Base-by-base conservation (phyloP, 2,329 filamentous ascomycete species). In the Clonostachys rosea region DNA sequence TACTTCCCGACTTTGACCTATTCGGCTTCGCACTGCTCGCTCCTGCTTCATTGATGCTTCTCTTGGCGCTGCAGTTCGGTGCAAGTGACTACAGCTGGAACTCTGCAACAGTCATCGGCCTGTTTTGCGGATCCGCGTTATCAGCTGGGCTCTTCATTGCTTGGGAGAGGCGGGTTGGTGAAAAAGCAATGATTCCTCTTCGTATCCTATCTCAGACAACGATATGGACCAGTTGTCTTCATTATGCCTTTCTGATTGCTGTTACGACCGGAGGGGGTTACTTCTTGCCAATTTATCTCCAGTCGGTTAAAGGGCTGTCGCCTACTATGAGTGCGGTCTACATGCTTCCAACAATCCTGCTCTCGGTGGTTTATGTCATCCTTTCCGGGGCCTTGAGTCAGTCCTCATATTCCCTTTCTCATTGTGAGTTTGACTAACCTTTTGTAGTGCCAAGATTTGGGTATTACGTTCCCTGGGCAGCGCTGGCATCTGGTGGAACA, bases 221-320 rank as follows among this genome's bases (percentile, higher is more conserved):
- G 8, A 48, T 57, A 6, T 64, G 62, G 55, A 53, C 66, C 5
- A 66, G 64, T 43, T 58, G 64, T 18, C 3, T 67, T 5, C 71
- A 66, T 45, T 60, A 62, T 13, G 66, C 71, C 46, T 62, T 69
- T 47, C 60, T 72, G 16, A 64, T 65, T 13, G 64, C 65, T 7
- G 55, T 62, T n/a, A 70, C 69, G 48, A 70, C 74, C 50, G 53
- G 72, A 5, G 57, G 66, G 4, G 56, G 71, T 20, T 70, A 69
- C 57, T 71, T 69, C 50, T 58, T 75, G 5, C 71, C 73, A 2
- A 63, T 74, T 50, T 75, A 71, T 64, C 73, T 76, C 57, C 69
- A 76, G 60, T 61, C 65, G 46, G 61, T 76, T 51, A 64, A 63
- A 49, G 64, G 62, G n/a, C 63, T 63, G 37, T 60, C 56, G 11